These are phyloP conservation scores for Moesziomyces globuligerus DNA, from an alignment of 1,284 basidiomycete species.

Conservation along the genomic window DNA sequence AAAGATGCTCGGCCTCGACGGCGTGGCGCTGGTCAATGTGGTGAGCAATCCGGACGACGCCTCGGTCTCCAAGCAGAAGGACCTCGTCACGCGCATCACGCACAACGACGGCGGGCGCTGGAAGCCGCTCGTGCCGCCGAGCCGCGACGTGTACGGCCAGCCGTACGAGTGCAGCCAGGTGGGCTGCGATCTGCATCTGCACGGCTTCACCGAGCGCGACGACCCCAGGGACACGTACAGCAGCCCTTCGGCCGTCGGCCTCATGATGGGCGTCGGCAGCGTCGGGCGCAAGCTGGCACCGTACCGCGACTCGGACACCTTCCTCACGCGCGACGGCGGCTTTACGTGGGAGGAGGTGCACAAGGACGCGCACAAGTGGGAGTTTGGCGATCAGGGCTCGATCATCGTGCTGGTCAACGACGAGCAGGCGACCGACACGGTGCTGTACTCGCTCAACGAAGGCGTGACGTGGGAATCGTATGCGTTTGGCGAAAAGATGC, in stretches of 20 bases:
- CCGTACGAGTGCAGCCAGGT: slow-evolving; percentile 79
- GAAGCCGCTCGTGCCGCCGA: slow-evolving; percentile 82
- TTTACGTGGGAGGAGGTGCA: slow-evolving; percentile 98
- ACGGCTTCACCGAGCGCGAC: slow-evolving; percentile 91
- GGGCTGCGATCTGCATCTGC: slow-evolving; percentile 87
- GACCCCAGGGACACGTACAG: slow-evolving; percentile 92
- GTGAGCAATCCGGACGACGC: slow-evolving; percentile 85
- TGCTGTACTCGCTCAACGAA: slow-evolving; percentile 88
- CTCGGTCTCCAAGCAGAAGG: slow-evolving; percentile 78
- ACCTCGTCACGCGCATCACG: slow-evolving; percentile 85
- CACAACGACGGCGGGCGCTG: slow-evolving; percentile 97
- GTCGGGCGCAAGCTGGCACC: slow-evolving; percentile 84
- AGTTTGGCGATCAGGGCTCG: slow-evolving; percentile 96
- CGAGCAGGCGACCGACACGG: slow-evolving; percentile 87
- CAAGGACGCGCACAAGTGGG: slow-evolving; percentile 97
- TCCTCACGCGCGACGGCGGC: slow-evolving; percentile 93
- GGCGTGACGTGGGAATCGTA: slow-evolving; percentile 88
- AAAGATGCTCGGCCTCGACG: slow-evolving; percentile 95
- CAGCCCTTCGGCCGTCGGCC: slow-evolving; percentile 87
- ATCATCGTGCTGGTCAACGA: slow-evolving; percentile 93
- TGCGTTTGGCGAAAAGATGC: slow-evolving; percentile 81
- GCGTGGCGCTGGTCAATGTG: slow-evolving; percentile 91
- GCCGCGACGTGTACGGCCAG: slow-evolving; percentile 79
- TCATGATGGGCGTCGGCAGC: slow-evolving; percentile 97
- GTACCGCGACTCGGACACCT: slow-evolving; percentile 91